These are phyloP conservation scores for Melanomma pulvis-pyrius DNA, from an alignment of 495 filamentous ascomycete genomes.

Conservation along the genomic window DNA sequence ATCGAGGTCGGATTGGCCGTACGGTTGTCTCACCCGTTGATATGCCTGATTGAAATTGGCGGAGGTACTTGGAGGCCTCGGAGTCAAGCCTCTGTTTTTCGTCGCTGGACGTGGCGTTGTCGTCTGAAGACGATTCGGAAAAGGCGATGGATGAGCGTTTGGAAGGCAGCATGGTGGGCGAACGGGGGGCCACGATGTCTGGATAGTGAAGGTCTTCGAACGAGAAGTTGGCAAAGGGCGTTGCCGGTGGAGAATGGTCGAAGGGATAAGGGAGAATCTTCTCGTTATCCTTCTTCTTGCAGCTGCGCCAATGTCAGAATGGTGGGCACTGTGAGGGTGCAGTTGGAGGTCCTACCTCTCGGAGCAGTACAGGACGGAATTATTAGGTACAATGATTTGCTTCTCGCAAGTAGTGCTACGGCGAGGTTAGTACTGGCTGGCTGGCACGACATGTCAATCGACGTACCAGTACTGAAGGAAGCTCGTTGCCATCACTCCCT, in stretches of 20 bases:
- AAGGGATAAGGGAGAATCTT: slow-evolving; percentile 28
- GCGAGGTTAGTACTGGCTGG: slow-evolving; percentile 11
- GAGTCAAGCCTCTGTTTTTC: slow-evolving; percentile 25
- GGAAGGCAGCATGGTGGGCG: slow-evolving; percentile 41
- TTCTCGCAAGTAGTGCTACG: slow-evolving; percentile 65
- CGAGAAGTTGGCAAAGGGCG: slow-evolving; percentile 35
- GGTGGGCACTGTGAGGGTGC: neutral
- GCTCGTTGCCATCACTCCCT: slow-evolving; percentile 62
- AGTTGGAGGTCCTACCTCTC: slow-evolving; percentile 42
- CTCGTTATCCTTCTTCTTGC: slow-evolving; percentile 45
- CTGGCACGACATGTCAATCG: neutral
- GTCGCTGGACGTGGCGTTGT: slow-evolving; percentile 28
- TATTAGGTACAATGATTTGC: slow-evolving; percentile 67
- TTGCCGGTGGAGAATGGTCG: slow-evolving; percentile 38
- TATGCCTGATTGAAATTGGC: slow-evolving; percentile 38
- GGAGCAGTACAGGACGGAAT: slow-evolving; percentile 56
- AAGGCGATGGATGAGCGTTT: slow-evolving; percentile 37
- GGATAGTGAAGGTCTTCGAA: slow-evolving; percentile 43
- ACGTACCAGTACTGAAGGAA: slow-evolving; percentile 70
- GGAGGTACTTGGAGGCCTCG: slow-evolving; percentile 41
- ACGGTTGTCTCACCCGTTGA: slow-evolving; percentile 13
- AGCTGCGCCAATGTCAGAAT: slow-evolving; percentile 39
- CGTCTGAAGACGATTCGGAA: slow-evolving; percentile 39
- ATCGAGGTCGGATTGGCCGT: slow-evolving; percentile 29
- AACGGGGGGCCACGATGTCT: slow-evolving; percentile 49